A percentile compares a stretch with the other conserved stretches of the same genome.
These are phyloP conservation scores for Rosa multiflora DNA, from an alignment of 306 rosid genomes.

Conservation along the genomic window DNA sequence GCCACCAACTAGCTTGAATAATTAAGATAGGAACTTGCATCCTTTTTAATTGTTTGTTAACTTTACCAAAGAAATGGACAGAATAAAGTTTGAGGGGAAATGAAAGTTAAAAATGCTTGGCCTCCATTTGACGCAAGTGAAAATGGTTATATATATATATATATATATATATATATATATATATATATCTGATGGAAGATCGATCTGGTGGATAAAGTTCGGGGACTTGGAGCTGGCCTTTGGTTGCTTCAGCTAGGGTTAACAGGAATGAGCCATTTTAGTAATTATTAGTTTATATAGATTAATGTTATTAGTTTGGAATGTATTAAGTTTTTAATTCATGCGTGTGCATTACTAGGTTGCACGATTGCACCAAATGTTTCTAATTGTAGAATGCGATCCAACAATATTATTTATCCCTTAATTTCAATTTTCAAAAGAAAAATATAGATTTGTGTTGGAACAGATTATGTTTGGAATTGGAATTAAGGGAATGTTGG, in stretches of 20 bases:
- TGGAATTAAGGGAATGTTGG: neutral
- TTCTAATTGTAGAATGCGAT: neutral
- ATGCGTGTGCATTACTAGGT: neutral
- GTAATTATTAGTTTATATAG: neutral
- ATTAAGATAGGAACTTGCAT: constrained; percentile 27
- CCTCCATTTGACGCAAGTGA: constrained; percentile 67
- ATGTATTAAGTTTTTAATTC: neutral
- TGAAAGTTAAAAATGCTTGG: constrained; percentile 56
- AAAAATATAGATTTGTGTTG: neutral
- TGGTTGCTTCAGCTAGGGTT: constrained; percentile 19
- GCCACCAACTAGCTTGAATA: constrained; percentile 41
- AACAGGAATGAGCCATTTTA: neutral
- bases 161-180: neutral
- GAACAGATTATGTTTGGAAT: neutral
- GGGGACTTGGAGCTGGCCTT: constrained; percentile 8
- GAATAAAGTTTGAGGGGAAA: constrained; percentile 13
- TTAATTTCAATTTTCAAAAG: neutral
- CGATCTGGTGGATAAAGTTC: constrained; percentile 22
- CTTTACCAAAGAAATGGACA: constrained; percentile 13
- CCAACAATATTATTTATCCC: neutral
- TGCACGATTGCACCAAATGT: neutral
- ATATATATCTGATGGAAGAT: neutral
- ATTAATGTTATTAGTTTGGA: neutral
- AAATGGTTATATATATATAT: constrained; percentile 6
- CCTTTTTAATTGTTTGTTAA: constrained; percentile 24